Percentiles rank a stretch among this genome's conserved stretches.
These are phyloP conservation scores for Puccinellia tenuiflora DNA, from an alignment of 176 grass and related monocot genomes.

Conservation along the genomic window DNA sequence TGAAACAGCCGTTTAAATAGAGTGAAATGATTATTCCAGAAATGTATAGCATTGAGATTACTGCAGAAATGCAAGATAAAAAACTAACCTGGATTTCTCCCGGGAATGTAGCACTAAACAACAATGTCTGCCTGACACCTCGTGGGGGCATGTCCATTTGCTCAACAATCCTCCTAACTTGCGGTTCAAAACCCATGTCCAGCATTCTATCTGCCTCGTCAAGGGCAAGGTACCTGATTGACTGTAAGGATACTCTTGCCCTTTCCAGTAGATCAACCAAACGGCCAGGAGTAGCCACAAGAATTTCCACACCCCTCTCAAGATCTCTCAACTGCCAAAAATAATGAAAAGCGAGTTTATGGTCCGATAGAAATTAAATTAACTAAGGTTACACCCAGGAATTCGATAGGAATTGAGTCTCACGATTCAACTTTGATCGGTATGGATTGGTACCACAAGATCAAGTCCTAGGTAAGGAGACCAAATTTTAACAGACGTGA, in stretches of 20 bases:
- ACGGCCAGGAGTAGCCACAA: constrained; percentile 96
- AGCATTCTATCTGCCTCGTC: constrained; percentile 99
- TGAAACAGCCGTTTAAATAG: not conserved
- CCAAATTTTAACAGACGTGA: no score
- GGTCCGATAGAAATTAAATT: not conserved
- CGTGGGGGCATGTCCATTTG: constrained; percentile 90
- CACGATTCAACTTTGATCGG: no score
- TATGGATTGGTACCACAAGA: no score
- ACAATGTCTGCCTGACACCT: constrained; percentile 76
- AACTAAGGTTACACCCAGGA: not conserved
- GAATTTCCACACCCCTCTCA: constrained; percentile 95
- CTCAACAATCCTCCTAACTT: constrained; percentile 94
- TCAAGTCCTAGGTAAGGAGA: no score
- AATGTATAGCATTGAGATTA: not conserved
- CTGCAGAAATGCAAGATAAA: not conserved
- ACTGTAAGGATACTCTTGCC: constrained; percentile 78
- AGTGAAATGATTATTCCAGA: not conserved
- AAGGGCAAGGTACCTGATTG: constrained; percentile 82
- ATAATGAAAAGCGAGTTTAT: not conserved
- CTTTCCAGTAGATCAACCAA: constrained; percentile 93
- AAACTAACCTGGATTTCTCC: constrained; percentile 84
- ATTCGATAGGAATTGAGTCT: no score
- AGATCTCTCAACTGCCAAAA: constrained; percentile 78
- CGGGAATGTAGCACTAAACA: constrained; percentile 96
- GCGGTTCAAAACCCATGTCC: constrained; percentile 99